Conservation (phyloP, 306 rosid genomes). For the Begonia peltatifolia region DNA sequence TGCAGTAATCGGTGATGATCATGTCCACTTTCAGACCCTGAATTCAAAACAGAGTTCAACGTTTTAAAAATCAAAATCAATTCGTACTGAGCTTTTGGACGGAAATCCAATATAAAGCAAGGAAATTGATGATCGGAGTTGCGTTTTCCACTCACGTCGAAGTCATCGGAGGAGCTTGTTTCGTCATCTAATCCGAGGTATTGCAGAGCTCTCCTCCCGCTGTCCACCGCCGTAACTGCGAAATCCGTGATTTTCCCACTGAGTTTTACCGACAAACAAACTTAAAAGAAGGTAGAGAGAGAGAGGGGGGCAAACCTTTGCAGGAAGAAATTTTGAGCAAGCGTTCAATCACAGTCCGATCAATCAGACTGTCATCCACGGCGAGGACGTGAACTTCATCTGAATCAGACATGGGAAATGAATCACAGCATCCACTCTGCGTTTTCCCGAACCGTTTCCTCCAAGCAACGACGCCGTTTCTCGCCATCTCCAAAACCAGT, state of each 20-base stretch:
- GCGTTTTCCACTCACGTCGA: constrained; percentile 30
- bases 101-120: too few relatives aligned
- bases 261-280: constrained; percentile 1
- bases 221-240: constrained; percentile 86
- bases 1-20: constrained; percentile 89
- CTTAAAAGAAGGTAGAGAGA: neutral
- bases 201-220: constrained; percentile 84
- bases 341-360: constrained; percentile 77
- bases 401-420: constrained; percentile 14
- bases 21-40: constrained; percentile 81
- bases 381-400: constrained; percentile 83
- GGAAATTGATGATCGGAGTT: too few relatives aligned
- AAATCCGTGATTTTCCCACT: neutral
- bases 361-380: constrained; percentile 91
- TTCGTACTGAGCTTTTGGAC: too few relatives aligned
- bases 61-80: neutral
- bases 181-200: constrained; percentile 62
- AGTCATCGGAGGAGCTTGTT: constrained; percentile 40
- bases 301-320: constrained; percentile 30
- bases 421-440: constrained; percentile 16
- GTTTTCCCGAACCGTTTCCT: constrained; percentile 22
- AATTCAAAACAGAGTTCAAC: neutral
- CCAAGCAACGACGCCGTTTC: constrained; percentile 35
- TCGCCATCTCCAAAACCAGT: constrained; percentile 21
- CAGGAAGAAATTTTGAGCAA: constrained; percentile 70